A percentile compares a stretch with the other conserved stretches of the same genome.
Conservation (phyloP, 2,329 filamentous ascomycete species). For the Ascocoryne sarcoides region DNA sequence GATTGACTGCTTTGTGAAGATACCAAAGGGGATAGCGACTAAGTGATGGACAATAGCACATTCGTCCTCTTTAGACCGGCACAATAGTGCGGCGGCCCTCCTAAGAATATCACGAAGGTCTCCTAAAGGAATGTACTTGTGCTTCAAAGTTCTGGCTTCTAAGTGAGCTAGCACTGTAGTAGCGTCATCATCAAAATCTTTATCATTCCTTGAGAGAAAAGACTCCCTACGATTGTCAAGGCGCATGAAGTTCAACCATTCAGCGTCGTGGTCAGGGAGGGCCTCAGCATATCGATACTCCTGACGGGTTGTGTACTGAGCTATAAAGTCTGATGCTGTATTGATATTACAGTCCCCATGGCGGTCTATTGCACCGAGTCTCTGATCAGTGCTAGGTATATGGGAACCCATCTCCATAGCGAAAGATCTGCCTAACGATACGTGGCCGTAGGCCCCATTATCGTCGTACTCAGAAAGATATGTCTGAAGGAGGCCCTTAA, state of each 20-base stretch:
- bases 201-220: constrained; percentile 37
- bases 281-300: constrained; percentile 86
- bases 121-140: constrained; percentile 59
- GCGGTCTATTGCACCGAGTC: constrained; percentile 71
- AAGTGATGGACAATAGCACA: constrained; percentile 76
- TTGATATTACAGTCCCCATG: constrained; percentile 71
- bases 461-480: constrained; percentile 94
- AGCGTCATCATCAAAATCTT: constrained; percentile 49
- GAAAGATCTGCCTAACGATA: constrained; percentile 88
- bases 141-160: constrained; percentile 59
- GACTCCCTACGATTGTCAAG: constrained; percentile 38
- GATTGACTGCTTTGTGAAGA: constrained; percentile 92
- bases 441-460: constrained; percentile 80
- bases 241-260: constrained; percentile 54
- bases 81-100: constrained; percentile 78
- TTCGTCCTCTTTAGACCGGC: constrained; percentile 65
- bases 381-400: constrained; percentile 79
- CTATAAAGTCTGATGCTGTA: constrained; percentile 89
- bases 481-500: constrained; percentile 91
- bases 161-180: constrained; percentile 63
- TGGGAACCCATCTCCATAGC: constrained; percentile 84
- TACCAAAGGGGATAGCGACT: constrained; percentile 82
- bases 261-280: constrained; percentile 57
- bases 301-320: constrained; percentile 93
- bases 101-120: constrained; percentile 77